A percentile compares a stretch with the other conserved stretches of the same genome.
These are phyloP conservation scores for Quillaja saponaria DNA, from an alignment of 306 rosid species.

Conservation along the genomic window DNA sequence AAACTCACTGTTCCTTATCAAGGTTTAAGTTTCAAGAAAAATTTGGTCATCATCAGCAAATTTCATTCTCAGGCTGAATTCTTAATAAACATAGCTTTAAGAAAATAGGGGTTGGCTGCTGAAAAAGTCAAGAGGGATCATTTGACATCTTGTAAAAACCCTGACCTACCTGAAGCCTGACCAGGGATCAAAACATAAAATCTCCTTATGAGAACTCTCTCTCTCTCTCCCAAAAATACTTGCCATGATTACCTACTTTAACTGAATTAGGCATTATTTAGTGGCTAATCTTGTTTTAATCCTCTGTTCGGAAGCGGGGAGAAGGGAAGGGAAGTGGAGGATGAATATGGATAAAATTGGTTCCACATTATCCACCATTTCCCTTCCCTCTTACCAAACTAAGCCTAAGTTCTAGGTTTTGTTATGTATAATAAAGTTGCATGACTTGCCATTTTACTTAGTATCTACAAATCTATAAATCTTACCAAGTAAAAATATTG, in stretches of 20 bases:
- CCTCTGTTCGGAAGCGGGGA: too few species aligned
- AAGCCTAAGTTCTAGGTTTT: too few species aligned
- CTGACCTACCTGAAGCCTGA: not conserved
- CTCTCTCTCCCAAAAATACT: constrained; percentile 2
- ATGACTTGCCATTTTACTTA: too few species aligned
- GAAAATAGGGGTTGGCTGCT: constrained; percentile 21
- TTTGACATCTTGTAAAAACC: not conserved
- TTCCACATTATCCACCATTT: too few species aligned
- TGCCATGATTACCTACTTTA: constrained; percentile 5
- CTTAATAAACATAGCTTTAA: constrained; percentile 20
- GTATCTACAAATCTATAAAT: too few species aligned
- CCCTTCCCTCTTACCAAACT: too few species aligned
- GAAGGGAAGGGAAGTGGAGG: too few species aligned
- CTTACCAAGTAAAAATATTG: too few species aligned
- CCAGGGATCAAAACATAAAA: not conserved
- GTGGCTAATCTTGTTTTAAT: too few species aligned
- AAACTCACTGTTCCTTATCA: constrained; percentile 13
- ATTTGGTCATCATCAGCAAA: constrained; percentile 3
- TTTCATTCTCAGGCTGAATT: constrained; percentile 20
- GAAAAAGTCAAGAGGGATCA: not conserved
- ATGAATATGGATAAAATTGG: too few species aligned
- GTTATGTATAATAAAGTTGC: too few species aligned
- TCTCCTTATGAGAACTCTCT: constrained; percentile 19
- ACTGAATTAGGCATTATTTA: not conserved
- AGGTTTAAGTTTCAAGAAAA: constrained; percentile 9